phyloP scores from a whole-genome alignment of 2,329 filamentous ascomycete species.

The Pyrenochaeta sp. region DNA sequence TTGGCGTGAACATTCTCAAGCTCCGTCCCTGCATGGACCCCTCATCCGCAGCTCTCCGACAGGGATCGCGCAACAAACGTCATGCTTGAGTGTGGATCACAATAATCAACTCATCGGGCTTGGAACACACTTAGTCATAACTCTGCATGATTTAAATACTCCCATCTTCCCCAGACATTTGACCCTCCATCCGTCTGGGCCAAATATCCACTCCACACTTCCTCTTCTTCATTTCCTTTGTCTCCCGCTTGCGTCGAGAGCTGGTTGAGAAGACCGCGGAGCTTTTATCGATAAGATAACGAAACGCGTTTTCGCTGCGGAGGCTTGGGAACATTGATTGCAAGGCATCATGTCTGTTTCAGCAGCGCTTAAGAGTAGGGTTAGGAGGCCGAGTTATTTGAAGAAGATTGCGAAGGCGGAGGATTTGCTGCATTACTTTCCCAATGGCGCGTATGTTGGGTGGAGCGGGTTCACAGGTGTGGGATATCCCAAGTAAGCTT shows the following conservation, averaged over 20 bases:
- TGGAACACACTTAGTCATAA: neutral
- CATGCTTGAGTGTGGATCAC: neutral
- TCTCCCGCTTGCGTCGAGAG: neutral
- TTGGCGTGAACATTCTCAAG: neutral
- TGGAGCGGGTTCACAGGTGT: constrained; percentile 94
- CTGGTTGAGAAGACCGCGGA: neutral
- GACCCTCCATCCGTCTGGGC: neutral
- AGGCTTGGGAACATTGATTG: neutral
- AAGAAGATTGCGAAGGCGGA: constrained; percentile 81
- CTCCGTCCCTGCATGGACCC: constrained; percentile 1
- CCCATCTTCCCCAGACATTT: neutral
- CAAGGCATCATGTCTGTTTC: constrained; percentile 64
- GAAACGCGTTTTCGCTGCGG: neutral
- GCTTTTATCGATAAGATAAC: constrained; percentile 2
- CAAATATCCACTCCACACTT: neutral
- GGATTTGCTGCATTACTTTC: constrained; percentile 82
- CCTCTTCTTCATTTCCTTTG: neutral
- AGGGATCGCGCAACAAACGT: constrained; percentile 2
- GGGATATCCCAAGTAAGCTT: constrained; percentile 81
- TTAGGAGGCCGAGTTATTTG: constrained; percentile 78
- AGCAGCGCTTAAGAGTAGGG: constrained; percentile 76
- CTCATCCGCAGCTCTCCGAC: constrained; percentile 2
- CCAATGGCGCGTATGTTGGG: constrained; percentile 84
- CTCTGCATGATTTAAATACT: constrained; percentile 3
- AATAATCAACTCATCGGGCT: constrained; percentile 1